Evolutionary conservation across 2,329 filamentous ascomycete genomes (phyloP).

Genomic region (Fusarium sp.): DNA sequence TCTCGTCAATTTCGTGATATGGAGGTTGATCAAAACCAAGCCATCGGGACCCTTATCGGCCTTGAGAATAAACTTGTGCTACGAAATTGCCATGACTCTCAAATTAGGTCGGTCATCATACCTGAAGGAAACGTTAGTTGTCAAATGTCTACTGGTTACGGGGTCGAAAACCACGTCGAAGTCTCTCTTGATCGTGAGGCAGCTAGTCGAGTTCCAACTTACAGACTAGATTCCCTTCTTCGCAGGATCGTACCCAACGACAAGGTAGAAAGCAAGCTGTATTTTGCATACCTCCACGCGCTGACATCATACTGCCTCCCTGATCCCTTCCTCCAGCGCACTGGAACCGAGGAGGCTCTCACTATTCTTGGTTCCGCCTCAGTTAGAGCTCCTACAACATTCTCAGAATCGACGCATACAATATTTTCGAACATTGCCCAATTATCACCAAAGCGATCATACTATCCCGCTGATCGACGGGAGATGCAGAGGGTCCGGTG

Average conservation of each 20-base stretch:
- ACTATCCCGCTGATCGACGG: slow-evolving; percentile 53
- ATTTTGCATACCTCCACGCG: slow-evolving; percentile 63
- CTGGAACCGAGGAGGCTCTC: slow-evolving; percentile 66
- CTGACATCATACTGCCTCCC: slow-evolving; percentile 63
- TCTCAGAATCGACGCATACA: background rate
- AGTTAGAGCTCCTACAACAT: slow-evolving; percentile 48
- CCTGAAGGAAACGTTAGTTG: slow-evolving; percentile 46
- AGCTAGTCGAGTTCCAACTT: slow-evolving; percentile 51
- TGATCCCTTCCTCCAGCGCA: slow-evolving; percentile 59
- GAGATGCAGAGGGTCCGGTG: slow-evolving; percentile 62
- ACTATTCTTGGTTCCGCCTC: slow-evolving; percentile 60
- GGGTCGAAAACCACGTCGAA: slow-evolving; percentile 43
- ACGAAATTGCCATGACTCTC: slow-evolving; percentile 6
- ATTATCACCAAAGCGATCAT: slow-evolving; percentile 49
- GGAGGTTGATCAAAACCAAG: slow-evolving; percentile 27
- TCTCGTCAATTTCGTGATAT: slow-evolving; percentile 32
- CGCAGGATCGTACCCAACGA: slow-evolving; percentile 62
- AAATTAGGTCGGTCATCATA: slow-evolving; percentile 51
- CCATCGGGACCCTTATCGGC: slow-evolving; percentile 20
- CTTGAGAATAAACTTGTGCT: slow-evolving; percentile 57
- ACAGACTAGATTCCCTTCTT: slow-evolving; percentile 60
- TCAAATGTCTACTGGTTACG: background rate
- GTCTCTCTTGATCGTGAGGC: slow-evolving; percentile 49
- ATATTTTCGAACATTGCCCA: background rate
- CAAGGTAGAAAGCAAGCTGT: slow-evolving; percentile 61